phyloP scores from a whole-genome alignment of 441 rosid species.

The Euphorbia corollata region DNA sequence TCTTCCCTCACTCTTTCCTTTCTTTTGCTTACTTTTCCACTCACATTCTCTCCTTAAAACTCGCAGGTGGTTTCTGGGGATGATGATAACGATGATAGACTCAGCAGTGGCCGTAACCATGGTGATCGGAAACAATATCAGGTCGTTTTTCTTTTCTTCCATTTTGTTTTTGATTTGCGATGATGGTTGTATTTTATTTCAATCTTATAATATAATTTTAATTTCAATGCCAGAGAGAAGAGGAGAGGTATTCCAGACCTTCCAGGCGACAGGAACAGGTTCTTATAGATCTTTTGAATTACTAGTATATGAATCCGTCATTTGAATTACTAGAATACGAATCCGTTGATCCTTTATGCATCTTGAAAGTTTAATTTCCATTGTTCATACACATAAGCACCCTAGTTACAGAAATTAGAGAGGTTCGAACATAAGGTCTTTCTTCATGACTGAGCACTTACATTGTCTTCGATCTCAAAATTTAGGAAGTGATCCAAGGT shows the following conservation, averaged over 20 bases:
- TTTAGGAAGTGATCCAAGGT: slow-evolving; percentile 27
- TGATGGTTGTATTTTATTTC: background rate
- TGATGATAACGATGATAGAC: slow-evolving; percentile 27
- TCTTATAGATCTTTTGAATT: background rate
- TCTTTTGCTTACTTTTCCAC: background rate
- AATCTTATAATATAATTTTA: background rate
- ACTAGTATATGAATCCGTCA: background rate
- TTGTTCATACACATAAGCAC: no score
- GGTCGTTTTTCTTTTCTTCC: slow-evolving; percentile 10
- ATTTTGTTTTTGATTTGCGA: background rate
- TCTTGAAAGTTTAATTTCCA: background rate
- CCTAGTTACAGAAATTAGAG: no score
- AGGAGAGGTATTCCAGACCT: slow-evolving; percentile 30
- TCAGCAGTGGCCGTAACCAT: slow-evolving; percentile 3
- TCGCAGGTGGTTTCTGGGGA: slow-evolving; percentile 54
- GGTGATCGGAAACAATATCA: slow-evolving; percentile 9
- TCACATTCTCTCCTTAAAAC: background rate
- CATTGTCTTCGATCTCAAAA: slow-evolving; percentile 5
- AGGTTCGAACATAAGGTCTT: background rate
- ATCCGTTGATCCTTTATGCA: background rate
- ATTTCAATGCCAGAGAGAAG: slow-evolving; percentile 20
- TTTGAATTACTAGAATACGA: background rate
- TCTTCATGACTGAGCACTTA: background rate
- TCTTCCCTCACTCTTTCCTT: background rate
- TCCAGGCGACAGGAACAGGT: slow-evolving; percentile 39